Base-by-base conservation (phyloP, 140 eudicot species). In the Flaveria floridana region DNA sequence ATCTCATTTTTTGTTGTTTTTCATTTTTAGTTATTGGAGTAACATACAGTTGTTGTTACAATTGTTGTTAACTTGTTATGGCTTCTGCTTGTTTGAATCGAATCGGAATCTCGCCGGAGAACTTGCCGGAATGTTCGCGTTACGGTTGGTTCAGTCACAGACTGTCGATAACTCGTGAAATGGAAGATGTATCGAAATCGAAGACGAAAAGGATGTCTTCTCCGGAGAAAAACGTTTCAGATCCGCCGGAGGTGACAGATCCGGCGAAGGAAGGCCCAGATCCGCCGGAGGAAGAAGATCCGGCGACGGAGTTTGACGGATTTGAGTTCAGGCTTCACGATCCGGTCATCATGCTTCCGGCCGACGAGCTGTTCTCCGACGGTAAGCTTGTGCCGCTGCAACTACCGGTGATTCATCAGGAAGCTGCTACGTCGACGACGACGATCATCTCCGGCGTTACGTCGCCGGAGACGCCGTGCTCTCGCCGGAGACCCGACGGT, bases 41-140 rank as follows among this genome's bases (percentile, higher is more conserved):
- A 30, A 10, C 52, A 53, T 71, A 52, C 66, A 30, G 34, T 30
- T 71, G 41, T 34, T 34, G 39, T 28, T 28, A 28, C 65, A 30
- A 13, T 30, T 71, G 39, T 34, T 34, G 41, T 30, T 30, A 30
- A 5, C 48, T 42, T 57, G 6, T 47, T 3, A 92, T 87, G 96
- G 92, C 96, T 48, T 94, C 99, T 9, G 99, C 97, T 59, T 94
- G 97, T 77, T 74, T 90, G 7, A 88, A 90, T 71, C 82, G 84
- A 65, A 80, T 86, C 67, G 84, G 83, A 6, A 21, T 87, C 69
- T 76, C 86, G 66, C 88, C 89, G 69, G 95, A 89, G 9, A 86
- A 50, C 39, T 84, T 87, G 9, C 20, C 84, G 28, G 89, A 87
- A 75, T 47, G 78, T 56, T 82, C 95, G 50, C 78, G 76, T 2